Evolutionary conservation across 1,284 basidiomycete genomes (phyloP).

Genomic region (Lentinus polychrous): DNA sequence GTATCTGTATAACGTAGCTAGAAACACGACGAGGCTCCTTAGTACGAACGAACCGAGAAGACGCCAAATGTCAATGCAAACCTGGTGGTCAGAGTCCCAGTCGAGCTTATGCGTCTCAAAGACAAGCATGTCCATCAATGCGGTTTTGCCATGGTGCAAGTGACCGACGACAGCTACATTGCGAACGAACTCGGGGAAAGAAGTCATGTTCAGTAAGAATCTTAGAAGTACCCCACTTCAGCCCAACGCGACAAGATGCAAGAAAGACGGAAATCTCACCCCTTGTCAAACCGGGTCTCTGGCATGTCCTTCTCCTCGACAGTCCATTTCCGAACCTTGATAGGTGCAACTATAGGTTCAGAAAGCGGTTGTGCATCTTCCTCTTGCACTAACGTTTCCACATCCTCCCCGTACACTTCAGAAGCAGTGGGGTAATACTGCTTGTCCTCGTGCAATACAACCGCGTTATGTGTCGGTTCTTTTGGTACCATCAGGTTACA

Average conservation of each 20-base stretch:
- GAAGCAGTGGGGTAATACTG: conserved; percentile 93
- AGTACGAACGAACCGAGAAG: conserved; percentile 4
- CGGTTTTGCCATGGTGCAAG: conserved; percentile 97
- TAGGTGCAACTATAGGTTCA: conserved; percentile 93
- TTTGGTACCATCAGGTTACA: conserved; percentile 5
- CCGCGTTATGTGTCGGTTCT: conserved; percentile 79
- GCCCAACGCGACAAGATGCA: conserved; percentile 9
- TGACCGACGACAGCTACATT: conserved; percentile 95
- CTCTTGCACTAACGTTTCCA: conserved; percentile 97
- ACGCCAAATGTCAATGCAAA: conserved; percentile 32
- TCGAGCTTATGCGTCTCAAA: conserved; percentile 94
- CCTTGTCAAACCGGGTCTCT: conserved; percentile 89
- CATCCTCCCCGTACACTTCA: conserved; percentile 90
- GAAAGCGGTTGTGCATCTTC: conserved; percentile 95
- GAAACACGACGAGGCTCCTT: background rate
- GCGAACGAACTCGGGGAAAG: conserved; percentile 91
- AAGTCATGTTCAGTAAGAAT: conserved; percentile 89
- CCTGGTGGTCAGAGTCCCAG: conserved; percentile 86
- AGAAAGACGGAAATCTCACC: conserved; percentile 43
- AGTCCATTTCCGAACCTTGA: conserved; percentile 89
- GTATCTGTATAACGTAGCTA: conserved; percentile 94
- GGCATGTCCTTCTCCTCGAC: conserved; percentile 92
- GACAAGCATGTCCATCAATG: conserved; percentile 93
- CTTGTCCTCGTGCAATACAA: conserved; percentile 95
- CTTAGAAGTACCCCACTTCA: conserved; percentile 35